Base-by-base conservation (phyloP, 2,329 filamentous ascomycete genomes). In the Penicillium brevicompactum region DNA sequence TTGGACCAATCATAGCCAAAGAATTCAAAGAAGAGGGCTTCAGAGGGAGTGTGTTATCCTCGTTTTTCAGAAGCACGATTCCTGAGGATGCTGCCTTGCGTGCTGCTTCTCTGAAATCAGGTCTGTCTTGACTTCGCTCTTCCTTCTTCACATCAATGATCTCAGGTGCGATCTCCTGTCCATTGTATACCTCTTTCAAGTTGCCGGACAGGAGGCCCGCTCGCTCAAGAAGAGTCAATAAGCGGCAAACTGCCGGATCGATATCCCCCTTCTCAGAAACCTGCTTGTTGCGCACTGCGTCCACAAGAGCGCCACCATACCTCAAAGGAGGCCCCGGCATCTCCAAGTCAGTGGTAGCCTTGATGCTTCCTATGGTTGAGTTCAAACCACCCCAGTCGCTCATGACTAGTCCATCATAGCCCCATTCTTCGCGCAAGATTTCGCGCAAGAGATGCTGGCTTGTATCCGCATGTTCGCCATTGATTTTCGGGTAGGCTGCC, bases 401-500 rank as follows among this genome's bases (percentile, higher is more conserved):
- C 68, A 73, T 72, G 21, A 71, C 56, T 32, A 74, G 46, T 4
- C 68, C 68, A 53, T 72, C 63, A 57, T 66, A 73, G 22, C 63
- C 61, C 71, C 70, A 73, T 50, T 73, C 70, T 27, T 65, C 54
- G 7, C 71, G 63, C n/a, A 74, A 52, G 11, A 73, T 48, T 47
- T 70, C 62, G 4, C 14, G 32, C n/a, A 72, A 52, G 16, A 73
- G 55, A 37, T 48, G 55, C 1, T 62, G 46, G 41, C 58, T 62
- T 57, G 70, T 69, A n/a, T 64, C 66, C 9, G 58, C 67, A 57
- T 74, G 70, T 14, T 73, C 63, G n/a, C 78, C 78, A 60, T 81
- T 82, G 55, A 81, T 66, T 57, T 77, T 73, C 55, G 82, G 82
- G 62, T 84, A 84, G 0, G 79, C 73, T 10, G 78, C 79, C 81